phyloP scores from a whole-genome alignment of 1,284 basidiomycete genomes.

The Cerioporus squamosus region DNA sequence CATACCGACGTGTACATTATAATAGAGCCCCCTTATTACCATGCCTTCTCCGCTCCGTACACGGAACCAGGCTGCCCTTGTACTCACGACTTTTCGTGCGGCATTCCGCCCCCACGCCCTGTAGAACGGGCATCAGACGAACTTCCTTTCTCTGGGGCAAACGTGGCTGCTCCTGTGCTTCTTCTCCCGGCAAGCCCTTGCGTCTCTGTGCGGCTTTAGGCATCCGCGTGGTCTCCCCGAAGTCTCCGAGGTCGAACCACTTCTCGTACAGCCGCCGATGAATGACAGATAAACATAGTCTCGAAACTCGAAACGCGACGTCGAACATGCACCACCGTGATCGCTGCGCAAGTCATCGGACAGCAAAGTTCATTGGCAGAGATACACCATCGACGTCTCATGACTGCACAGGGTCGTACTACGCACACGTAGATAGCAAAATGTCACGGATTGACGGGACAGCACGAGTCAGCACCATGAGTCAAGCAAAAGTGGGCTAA shows the following conservation, averaged over 20 bases:
- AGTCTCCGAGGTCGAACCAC: constrained; percentile 22
- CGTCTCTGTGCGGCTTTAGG: background rate
- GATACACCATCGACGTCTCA: constrained; percentile 7
- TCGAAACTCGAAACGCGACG: background rate
- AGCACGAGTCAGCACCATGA: constrained; percentile 13
- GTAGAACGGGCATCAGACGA: constrained; percentile 1
- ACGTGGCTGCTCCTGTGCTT: constrained; percentile 5
- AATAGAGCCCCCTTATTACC: constrained; percentile 23
- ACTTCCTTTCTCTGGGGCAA: constrained; percentile 4
- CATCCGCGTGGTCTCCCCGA: constrained; percentile 1
- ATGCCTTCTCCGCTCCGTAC: constrained; percentile 23
- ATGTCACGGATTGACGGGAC: background rate
- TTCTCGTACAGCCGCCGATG: constrained; percentile 15
- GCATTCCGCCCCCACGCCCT: constrained; percentile 10
- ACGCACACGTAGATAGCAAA: background rate
- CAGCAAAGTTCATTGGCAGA: constrained; percentile 1
- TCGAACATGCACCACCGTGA: background rate
- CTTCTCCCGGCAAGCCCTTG: constrained; percentile 17
- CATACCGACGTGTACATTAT: constrained; percentile 27
- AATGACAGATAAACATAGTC: constrained; percentile 18
- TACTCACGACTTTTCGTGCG: constrained; percentile 11
- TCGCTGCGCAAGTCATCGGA: background rate
- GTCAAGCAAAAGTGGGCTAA: constrained; percentile 11
- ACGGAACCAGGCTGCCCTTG: constrained; percentile 8
- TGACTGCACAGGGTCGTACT: constrained; percentile 18